Conservation (phyloP, 306 rosid genomes). For the Betula pendula region DNA sequence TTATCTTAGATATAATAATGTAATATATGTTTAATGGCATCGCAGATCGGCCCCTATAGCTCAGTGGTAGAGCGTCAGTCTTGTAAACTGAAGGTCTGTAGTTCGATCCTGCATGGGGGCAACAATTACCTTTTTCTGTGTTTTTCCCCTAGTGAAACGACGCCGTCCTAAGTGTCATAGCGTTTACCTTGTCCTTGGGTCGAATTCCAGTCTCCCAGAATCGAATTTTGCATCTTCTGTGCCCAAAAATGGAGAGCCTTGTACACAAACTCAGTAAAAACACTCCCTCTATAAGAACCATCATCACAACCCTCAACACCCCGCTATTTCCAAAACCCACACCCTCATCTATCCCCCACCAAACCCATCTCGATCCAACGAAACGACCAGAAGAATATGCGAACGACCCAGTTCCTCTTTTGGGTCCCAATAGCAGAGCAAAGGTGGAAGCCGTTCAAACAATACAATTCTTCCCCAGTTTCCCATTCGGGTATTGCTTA, state of each 20-base stretch:
- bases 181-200: neutral
- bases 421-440: neutral
- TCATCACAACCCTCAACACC: slow-evolving; percentile 6
- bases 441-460: slow-evolving; percentile 16
- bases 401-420: slow-evolving; percentile 1
- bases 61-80: slow-evolving; percentile 64
- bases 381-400: neutral
- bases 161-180: neutral
- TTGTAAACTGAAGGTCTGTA: slow-evolving; percentile 56
- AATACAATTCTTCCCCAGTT: slow-evolving; percentile 31
- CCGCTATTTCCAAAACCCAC: slow-evolving; percentile 14
- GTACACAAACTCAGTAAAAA: slow-evolving; percentile 31
- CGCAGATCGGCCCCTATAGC: slow-evolving; percentile 40
- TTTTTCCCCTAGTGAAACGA: neutral
- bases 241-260: slow-evolving; percentile 35
- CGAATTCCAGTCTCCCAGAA: neutral
- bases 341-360: slow-evolving; percentile 6
- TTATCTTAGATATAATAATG: rapidly evolving
- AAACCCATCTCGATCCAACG: slow-evolving; percentile 8
- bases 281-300: slow-evolving; percentile 15
- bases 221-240: neutral
- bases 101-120: slow-evolving; percentile 63
- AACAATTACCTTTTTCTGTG: neutral
- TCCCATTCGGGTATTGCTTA: slow-evolving; percentile 41
- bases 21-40: neutral